Base-by-base conservation (phyloP, 345 rosid genomes). In the Mercurialis annua region DNA sequence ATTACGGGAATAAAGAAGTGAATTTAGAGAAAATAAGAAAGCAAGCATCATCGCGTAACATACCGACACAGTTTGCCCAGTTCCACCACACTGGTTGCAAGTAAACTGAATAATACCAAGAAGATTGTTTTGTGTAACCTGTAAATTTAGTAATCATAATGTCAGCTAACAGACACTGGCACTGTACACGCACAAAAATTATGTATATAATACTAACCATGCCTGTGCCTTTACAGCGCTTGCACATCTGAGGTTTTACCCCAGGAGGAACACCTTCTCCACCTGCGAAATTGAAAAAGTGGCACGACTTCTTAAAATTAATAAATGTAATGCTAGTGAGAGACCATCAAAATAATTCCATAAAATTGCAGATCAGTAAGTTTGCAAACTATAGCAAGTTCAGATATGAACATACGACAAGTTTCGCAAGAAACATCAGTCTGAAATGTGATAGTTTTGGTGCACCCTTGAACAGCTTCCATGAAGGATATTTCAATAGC, bases 401-500 rank as follows among this genome's bases (percentile, higher is more conserved):
- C 20, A 70, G 42, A 63, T 49, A 46, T 30, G 56, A 20, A 64
- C 87, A 65, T 87, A 95, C 99, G 94, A 70, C 99, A 95, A 75
- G 96, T 64, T 77, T 88, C 84, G 82, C 99, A 95, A 76, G 85
- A 72, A 66, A 92, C 64, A 2, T 90, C 92, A 26, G 99, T 90
- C 81, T 88, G 89, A 78, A 88, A 95, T 72, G 88, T 69, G 69
- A 95, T 69, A 56, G 83, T 82, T 87, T 92, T 95, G 72, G 80
- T 73, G 80, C 98, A 92, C 72, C 99, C 99, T 68, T 90, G 98
- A 71, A 95, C 97, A 66, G 98, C 99, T 87, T 95, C 99, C 99
- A 95, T 95, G 81, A 95, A 95, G 55, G 99, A 95, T 66, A 95
- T 72, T 69, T 95, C 99, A 65, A 95, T 47, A 29, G 88, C 64